Percentiles rank a stretch among this genome's conserved stretches.
phyloP scores from a whole-genome alignment of 768 basidiomycete species.

The Chalciporus chontae region DNA sequence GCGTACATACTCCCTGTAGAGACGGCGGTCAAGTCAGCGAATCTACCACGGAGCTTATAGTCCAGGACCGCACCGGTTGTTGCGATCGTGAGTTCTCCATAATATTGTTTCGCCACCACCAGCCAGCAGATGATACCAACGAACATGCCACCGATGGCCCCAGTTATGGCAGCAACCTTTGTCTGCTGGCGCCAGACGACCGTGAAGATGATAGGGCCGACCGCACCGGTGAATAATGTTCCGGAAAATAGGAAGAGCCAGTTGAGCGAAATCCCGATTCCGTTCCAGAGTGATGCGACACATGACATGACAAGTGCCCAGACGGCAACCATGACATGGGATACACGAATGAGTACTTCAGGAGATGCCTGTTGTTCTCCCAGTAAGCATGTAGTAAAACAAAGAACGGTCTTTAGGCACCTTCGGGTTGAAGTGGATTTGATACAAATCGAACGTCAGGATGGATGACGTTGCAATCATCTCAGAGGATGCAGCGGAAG shows the following conservation, averaged over 20 bases:
- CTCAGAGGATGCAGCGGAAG: constrained; percentile 32
- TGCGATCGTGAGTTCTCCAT: constrained; percentile 14
- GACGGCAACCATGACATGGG: constrained; percentile 24
- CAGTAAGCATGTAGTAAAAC: too few species aligned
- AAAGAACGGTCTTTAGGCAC: neutral
- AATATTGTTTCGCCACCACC: constrained; percentile 25
- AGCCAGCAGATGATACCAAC: constrained; percentile 47
- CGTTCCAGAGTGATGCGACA: constrained; percentile 25
- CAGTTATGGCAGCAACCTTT: constrained; percentile 35
- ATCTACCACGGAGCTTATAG: too few species aligned
- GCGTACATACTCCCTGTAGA: constrained; percentile 14
- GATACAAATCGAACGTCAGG: constrained; percentile 35
- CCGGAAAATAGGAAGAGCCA: constrained; percentile 20
- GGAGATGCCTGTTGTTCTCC: constrained; percentile 7
- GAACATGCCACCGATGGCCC: constrained; percentile 39
- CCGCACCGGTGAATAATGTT: constrained; percentile 31
- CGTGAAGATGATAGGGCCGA: constrained; percentile 16
- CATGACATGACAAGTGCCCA: constrained; percentile 24
- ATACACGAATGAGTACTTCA: constrained; percentile 19
- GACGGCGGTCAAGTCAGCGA: too few species aligned
- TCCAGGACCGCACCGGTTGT: neutral
- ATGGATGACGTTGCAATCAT: constrained; percentile 36
- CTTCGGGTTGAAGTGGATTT: constrained; percentile 27
- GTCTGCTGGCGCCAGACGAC: constrained; percentile 36
- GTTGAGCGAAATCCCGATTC: constrained; percentile 21